A percentile compares a stretch with the other conserved stretches of the same genome.
Evolutionary conservation across 75 land plant species (phyloP).

Genomic region (Picea sitchensis): DNA sequence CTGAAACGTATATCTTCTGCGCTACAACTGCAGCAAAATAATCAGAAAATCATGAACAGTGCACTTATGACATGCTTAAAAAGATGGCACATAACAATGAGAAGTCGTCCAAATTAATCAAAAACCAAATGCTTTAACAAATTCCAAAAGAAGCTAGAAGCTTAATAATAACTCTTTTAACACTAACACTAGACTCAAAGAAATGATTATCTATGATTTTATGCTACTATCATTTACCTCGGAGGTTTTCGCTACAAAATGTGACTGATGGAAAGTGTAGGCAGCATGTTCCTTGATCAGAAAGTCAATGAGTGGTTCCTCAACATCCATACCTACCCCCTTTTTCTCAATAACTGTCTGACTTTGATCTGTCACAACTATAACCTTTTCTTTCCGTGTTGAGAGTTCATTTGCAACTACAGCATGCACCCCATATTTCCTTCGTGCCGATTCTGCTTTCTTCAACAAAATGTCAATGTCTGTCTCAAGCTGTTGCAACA

Average conservation of each 20-base stretch:
- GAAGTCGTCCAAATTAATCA: neutral
- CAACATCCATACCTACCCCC: constrained; percentile 48
- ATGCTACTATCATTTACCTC: neutral
- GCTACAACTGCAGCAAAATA: too few species aligned
- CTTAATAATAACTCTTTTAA: neutral
- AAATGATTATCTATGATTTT: neutral
- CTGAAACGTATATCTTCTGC: too few species aligned
- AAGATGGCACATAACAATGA: too few species aligned
- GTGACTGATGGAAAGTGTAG: constrained; percentile 11
- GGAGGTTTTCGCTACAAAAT: neutral
- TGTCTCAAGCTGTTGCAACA: constrained; percentile 71
- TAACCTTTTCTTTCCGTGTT: constrained; percentile 73
- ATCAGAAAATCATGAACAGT: too few species aligned
- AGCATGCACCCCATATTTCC: constrained; percentile 70
- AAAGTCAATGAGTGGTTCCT: constrained; percentile 60
- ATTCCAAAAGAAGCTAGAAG: neutral
- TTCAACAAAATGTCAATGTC: constrained; percentile 70
- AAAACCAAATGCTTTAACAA: neutral
- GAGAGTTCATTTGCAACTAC: constrained; percentile 90
- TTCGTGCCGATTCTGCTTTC: constrained; percentile 74
- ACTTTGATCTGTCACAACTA: constrained; percentile 52
- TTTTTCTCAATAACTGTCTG: constrained; percentile 42
- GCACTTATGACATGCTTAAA: too few species aligned
- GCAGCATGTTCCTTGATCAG: constrained; percentile 45
- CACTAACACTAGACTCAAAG: neutral